Conservation (phyloP, 2,329 filamentous ascomycete species). For the Tolypocladium album region DNA sequence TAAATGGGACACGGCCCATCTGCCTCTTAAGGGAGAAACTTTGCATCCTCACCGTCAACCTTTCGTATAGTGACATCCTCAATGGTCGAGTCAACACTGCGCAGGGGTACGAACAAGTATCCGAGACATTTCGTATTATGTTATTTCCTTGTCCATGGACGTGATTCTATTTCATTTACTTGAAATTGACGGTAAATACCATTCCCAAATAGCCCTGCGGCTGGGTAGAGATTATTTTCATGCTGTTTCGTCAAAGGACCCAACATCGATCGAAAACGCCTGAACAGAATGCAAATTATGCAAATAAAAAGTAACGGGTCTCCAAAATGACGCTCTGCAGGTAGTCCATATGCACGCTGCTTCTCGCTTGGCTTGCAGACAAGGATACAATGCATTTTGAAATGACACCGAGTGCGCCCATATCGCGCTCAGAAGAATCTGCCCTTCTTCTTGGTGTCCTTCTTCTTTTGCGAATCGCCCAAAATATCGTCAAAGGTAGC, state of each 20-base stretch:
- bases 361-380: neutral
- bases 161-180: neutral
- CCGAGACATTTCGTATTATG: neutral
- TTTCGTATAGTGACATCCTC: too few species aligned
- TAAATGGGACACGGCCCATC: too few species aligned
- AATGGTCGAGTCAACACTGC: neutral
- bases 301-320: neutral
- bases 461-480: slow-evolving; percentile 21
- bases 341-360: neutral
- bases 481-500: slow-evolving; percentile 40
- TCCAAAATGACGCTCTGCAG: neutral
- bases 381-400: neutral
- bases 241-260: neutral
- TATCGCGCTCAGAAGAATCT: slow-evolving; percentile 23
- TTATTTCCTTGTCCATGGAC: neutral
- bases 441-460: slow-evolving; percentile 26
- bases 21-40: too few species aligned
- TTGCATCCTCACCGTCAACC: neutral
- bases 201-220: neutral
- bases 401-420: neutral
- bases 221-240: neutral
- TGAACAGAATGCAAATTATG: neutral
- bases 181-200: neutral
- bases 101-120: neutral
- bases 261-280: neutral